A percentile compares a stretch with the other conserved stretches of the same genome.
These are phyloP conservation scores for Ceratocystis eucalypticola DNA, from an alignment of 2,329 filamentous ascomycete species.

Conservation along the genomic window DNA sequence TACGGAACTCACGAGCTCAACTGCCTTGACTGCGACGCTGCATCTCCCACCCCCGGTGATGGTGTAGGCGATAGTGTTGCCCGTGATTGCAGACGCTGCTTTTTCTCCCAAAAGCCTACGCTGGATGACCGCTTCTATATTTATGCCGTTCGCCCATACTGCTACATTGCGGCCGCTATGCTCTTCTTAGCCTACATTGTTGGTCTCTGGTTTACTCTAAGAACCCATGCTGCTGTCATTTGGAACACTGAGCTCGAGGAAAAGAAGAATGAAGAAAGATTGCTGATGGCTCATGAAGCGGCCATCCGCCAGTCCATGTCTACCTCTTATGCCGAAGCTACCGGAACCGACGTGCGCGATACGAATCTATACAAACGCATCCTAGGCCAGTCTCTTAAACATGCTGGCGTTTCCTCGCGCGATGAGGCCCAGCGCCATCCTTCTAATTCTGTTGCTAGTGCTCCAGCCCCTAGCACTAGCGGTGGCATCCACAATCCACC, in stretches of 20 bases:
- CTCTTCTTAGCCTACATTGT: slow-evolving; percentile 90
- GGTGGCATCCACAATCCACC: slow-evolving; percentile 24
- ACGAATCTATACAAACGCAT: slow-evolving; percentile 88
- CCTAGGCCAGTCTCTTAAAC: slow-evolving; percentile 74
- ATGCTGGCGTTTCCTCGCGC: slow-evolving; percentile 46
- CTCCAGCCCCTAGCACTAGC: slow-evolving; percentile 20
- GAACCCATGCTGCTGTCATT: slow-evolving; percentile 91
- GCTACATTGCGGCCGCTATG: slow-evolving; percentile 71
- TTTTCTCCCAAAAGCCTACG: slow-evolving; percentile 77
- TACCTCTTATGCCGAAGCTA: slow-evolving; percentile 32
- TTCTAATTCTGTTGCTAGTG: slow-evolving; percentile 31
- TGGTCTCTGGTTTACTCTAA: slow-evolving; percentile 85
- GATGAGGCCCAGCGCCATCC: slow-evolving; percentile 32
- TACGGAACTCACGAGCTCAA: slow-evolving; percentile 95
- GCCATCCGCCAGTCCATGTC: slow-evolving; percentile 10
- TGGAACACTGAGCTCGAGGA: slow-evolving; percentile 80
- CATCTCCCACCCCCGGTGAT: slow-evolving; percentile 25
- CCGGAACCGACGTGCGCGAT: slow-evolving; percentile 62
- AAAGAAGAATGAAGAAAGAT: slow-evolving; percentile 49
- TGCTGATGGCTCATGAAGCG: slow-evolving; percentile 20
- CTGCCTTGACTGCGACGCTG: slow-evolving; percentile 53
- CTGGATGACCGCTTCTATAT: slow-evolving; percentile 79
- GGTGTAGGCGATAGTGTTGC: slow-evolving; percentile 27
- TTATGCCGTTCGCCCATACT: slow-evolving; percentile 84
- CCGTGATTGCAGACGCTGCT: slow-evolving; percentile 80